A percentile compares a stretch with the other conserved stretches of the same genome.
Evolutionary conservation across 441 rosid species (phyloP).

Genomic region (Pelargonium citronellum): DNA sequence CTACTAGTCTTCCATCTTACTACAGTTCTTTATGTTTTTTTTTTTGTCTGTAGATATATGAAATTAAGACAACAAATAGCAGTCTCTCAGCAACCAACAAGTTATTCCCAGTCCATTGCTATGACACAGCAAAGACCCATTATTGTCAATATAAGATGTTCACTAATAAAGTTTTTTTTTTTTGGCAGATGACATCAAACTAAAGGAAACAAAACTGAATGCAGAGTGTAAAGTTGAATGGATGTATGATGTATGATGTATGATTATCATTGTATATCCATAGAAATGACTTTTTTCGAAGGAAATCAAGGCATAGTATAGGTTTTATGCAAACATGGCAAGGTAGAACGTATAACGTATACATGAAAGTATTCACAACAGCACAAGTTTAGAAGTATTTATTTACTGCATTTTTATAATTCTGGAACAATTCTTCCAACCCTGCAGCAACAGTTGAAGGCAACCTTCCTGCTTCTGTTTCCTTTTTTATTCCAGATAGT

Average conservation of each 20-base stretch:
- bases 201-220: conserved; percentile 4
- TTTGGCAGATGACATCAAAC: neutral
- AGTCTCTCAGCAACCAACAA: too few species aligned
- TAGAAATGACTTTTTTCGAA: neutral
- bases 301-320: too few species aligned
- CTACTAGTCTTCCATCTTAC: too few species aligned
- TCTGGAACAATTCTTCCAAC: conserved; percentile 82
- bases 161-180: neutral
- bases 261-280: neutral
- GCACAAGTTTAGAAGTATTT: conserved; percentile 28
- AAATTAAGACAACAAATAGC: too few species aligned
- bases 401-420: conserved; percentile 87
- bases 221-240: neutral
- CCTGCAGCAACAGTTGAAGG: conserved; percentile 65
- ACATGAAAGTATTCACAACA: conserved; percentile 23
- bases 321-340: too few species aligned
- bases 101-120: too few species aligned
- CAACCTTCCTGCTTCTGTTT: conserved; percentile 68
- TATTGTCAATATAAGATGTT: too few species aligned
- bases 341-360: conserved; percentile 16
- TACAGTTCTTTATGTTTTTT: too few species aligned
- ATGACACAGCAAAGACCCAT: too few species aligned
- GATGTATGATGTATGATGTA: neutral
- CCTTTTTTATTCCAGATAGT: conserved; percentile 64
- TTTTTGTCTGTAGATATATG: too few species aligned